These are phyloP conservation scores for Macrolepiota fuliginosa DNA, from an alignment of 768 basidiomycete genomes.

Conservation along the genomic window DNA sequence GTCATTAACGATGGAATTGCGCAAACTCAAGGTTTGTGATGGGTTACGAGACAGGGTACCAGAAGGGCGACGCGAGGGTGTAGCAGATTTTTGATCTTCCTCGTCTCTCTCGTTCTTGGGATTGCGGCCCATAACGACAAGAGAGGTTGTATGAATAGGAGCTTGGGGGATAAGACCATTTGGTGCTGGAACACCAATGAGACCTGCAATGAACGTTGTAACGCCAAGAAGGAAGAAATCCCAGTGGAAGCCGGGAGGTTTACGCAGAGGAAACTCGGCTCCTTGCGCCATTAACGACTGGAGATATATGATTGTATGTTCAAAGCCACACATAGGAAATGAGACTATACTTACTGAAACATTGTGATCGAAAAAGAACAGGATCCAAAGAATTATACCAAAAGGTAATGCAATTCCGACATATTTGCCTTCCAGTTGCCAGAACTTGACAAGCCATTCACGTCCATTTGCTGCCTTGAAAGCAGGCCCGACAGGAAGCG, in stretches of 20 bases:
- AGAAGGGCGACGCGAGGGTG: conserved; percentile 4
- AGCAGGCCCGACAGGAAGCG: conserved; percentile 65
- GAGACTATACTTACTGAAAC: conserved; percentile 70
- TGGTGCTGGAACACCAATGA: conserved; percentile 85
- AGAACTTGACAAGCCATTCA: conserved; percentile 84
- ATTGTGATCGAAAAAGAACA: conserved; percentile 96
- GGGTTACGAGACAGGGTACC: conserved; percentile 4
- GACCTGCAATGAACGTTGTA: conserved; percentile 84
- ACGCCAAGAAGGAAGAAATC: conserved; percentile 92
- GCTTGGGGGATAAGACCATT: conserved; percentile 87
- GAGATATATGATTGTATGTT: conserved; percentile 2
- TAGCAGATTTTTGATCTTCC: conserved; percentile 14
- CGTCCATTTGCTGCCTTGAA: conserved; percentile 73
- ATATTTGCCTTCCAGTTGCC: conserved; percentile 87
- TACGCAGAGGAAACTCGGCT: conserved; percentile 83
- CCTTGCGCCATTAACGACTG: conserved; percentile 93
- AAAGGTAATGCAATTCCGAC: conserved; percentile 88
- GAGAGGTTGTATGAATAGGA: conserved; percentile 87
- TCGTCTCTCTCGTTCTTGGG: conserved; percentile 33
- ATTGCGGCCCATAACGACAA: conserved; percentile 62
- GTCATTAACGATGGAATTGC: conserved; percentile 14
- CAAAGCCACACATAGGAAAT: background rate
- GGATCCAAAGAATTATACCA: conserved; percentile 81
- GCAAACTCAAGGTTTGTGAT: conserved; percentile 1
- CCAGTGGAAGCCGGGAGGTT: conserved; percentile 84